A percentile compares a stretch with the other conserved stretches of the same genome.
Evolutionary conservation across 192 early-diverging fungal species (phyloP).

Genomic region (Entomortierella beljakovae): DNA sequence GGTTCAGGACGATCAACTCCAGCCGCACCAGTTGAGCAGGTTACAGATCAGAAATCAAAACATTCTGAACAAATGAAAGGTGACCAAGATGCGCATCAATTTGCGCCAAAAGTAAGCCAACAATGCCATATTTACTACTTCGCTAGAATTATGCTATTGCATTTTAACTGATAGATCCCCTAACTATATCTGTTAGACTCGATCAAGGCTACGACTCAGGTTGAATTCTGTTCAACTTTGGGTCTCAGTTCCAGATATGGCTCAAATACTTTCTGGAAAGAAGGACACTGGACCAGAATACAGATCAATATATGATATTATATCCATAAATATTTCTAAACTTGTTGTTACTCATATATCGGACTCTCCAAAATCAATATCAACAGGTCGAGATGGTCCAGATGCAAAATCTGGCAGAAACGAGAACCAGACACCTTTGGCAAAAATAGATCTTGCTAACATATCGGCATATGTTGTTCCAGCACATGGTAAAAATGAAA

Average conservation of each 20-base stretch:
- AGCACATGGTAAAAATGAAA: conserved; percentile 19
- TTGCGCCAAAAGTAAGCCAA: conserved; percentile 21
- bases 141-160: background rate
- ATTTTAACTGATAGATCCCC: too few relatives aligned
- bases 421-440: conserved; percentile 3
- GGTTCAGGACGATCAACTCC: background rate
- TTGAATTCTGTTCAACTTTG: conserved; percentile 44
- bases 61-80: conserved; percentile 45
- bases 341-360: conserved; percentile 18
- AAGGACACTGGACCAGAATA: conserved; percentile 43
- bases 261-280: conserved; percentile 6
- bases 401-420: background rate
- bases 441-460: conserved; percentile 36
- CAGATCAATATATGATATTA: conserved; percentile 32
- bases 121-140: background rate
- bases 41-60: background rate
- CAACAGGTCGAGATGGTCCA: too few relatives aligned
- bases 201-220: conserved; percentile 28
- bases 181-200: conserved; percentile 13
- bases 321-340: conserved; percentile 40
- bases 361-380: background rate
- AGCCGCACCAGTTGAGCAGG: background rate
- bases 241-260: conserved; percentile 49
- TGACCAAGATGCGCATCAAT: conserved; percentile 32
- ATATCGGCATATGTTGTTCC: conserved; percentile 39